Evolutionary conservation across 768 basidiomycete species (phyloP), one percentile per base, ranked within the genome.

Genomic region (Amanita exitialis): DNA sequence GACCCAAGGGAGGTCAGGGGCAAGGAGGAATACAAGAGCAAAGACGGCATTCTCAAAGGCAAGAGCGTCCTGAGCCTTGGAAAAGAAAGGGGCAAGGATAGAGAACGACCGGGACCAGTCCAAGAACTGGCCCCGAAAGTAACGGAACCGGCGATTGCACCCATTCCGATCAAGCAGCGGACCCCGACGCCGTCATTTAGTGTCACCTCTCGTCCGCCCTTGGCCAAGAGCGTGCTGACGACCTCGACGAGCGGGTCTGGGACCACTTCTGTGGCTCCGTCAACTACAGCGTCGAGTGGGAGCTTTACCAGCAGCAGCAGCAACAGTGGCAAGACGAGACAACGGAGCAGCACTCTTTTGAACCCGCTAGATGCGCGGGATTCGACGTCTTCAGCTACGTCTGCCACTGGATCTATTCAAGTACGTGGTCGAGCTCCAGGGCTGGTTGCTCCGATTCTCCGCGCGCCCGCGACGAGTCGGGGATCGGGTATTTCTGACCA

Each of bases 81-180:
- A 35, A 58, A 34, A 39, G 30, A 57, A 9, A 49, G 39, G 53
- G 49, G 49, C 39, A 55, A 47, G 41, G 55, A 52, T 30, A 58
- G 59, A 45, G 56, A 48, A 28, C 44, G 34, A 6, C 4, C 32
- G 13, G 32, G 13, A 32, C 50, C 44, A 21, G 34, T 44, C 28
- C 43, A 34, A 15, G 42, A 32, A 6, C 50, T 51, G 20, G 34
- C 15, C 0, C 50, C 50, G 23, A 51, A 44, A 25, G 50, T 35
- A 28, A 18, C 34, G 9, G 42, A 51, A 21, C 50, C 50, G 16
- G 36, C 44, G 7, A 53, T 78, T 47, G 70, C 76, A 16, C 82
- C 82, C 7, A 82, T 81, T 44, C 75, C 75, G 20, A 82, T 83
- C 54, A 78, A 75, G 54, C 69, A 74, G 58, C 72, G 79, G 28